Evolutionary conservation across 139 green algal genomes (phyloP).

Genomic region (Haematococcus sp.): DNA sequence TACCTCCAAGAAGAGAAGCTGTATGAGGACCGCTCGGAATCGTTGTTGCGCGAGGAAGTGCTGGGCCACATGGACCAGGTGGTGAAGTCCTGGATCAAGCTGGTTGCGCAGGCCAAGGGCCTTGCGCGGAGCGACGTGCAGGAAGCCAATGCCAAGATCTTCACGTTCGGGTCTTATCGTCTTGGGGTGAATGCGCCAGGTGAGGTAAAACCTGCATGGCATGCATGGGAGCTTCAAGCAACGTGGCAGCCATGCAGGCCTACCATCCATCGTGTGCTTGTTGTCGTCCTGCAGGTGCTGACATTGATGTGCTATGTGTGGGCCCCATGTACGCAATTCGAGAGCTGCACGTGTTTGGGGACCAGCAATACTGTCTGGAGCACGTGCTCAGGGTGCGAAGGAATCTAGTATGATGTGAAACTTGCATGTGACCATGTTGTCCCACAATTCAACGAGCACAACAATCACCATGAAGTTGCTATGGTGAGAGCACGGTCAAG

Average conservation of each 20-base stretch:
- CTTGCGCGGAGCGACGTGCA: conserved; percentile 32
- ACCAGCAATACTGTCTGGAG: conserved; percentile 62
- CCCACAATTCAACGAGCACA: no score
- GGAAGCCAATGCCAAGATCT: conserved; percentile 86
- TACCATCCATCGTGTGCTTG: no score
- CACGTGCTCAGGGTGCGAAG: conserved; percentile 48
- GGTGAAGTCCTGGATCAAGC: conserved; percentile 71
- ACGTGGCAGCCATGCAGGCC: no score
- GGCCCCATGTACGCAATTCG: conserved; percentile 73
- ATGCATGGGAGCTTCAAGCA: not conserved
- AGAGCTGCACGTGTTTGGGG: conserved; percentile 92
- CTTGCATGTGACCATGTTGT: no score
- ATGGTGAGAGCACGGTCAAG: no score
- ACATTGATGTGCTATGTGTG: conserved; percentile 96
- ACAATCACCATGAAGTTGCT: no score
- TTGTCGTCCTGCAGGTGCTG: conserved; percentile 67
- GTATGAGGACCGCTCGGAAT: conserved; percentile 62
- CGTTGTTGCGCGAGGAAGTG: conserved; percentile 59
- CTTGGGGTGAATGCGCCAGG: conserved; percentile 93
- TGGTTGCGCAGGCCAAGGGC: conserved; percentile 39
- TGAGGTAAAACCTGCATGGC: conserved; percentile 7
- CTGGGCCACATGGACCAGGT: conserved; percentile 51
- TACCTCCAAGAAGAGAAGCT: conserved; percentile 30
- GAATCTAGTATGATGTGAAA: no score
- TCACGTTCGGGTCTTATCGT: conserved; percentile 93